Base-by-base conservation (phyloP, 768 basidiomycete species). In the Leccinum aurantiacum region DNA sequence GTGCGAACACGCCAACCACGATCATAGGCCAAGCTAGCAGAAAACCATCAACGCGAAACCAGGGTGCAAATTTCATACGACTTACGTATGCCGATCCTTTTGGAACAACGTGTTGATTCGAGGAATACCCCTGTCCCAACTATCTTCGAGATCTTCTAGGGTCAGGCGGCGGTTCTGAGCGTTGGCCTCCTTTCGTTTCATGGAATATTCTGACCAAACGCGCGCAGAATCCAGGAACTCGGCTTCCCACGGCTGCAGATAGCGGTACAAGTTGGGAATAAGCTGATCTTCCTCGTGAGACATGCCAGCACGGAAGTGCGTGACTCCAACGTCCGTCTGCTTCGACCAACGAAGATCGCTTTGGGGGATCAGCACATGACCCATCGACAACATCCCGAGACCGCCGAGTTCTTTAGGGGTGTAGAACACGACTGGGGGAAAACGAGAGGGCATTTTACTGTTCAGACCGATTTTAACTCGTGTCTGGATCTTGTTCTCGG, bases 141-240 rank as follows among this genome's bases (percentile, higher is more conserved):
- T 93, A 70, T 99, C 95, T 73, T 98, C 97, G 27, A 98, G 82
- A 80, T 98, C 97, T 73, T 99, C 97, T 19, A 99, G 80, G 2
- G 97, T 99, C 57, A 99, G 81, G 15, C 97, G 89, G 58, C 96
- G 89, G 76, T 98, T 98, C 73, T 97, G 94, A 1, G 97, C 96
- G 64, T 95, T 97, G n/a, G 97, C 97, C 72, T 99, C 97, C 75
- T 98, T 98, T 67, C 97, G 81, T 82, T 98, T 99, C 94, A 98
- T 92, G 0, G 96, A 95, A 74, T 99, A 99, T 74, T 99, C 97
- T 0, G 90, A 93, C 97, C 97, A 99, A 44, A 99, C 97, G 67
- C 97, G 93, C 44, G 95, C 95, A 2, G 95, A 98, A 71, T 99
- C 97, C 60, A 97, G 74, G 80, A 99, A 98, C 72, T 98, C 95